Conservation (phyloP, 176 grass and related monocot species). For the Elymus sibiricus region DNA sequence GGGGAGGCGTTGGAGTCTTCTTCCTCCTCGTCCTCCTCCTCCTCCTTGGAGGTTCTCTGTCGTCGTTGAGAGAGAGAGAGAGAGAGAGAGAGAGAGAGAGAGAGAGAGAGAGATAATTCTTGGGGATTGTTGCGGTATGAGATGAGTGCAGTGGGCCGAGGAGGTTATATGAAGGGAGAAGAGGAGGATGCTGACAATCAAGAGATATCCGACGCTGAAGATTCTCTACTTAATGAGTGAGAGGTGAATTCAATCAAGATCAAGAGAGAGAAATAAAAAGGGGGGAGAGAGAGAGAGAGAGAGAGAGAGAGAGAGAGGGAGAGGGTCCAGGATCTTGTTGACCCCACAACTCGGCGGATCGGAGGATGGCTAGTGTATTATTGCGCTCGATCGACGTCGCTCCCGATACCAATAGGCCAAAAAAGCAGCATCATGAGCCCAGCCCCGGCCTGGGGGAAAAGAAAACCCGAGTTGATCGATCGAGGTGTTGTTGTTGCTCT, state of each 20-base stretch:
- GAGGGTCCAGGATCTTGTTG: conserved; percentile 32
- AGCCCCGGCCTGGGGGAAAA: neutral
- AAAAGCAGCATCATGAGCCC: conserved; percentile 34
- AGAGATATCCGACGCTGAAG: conserved; percentile 41
- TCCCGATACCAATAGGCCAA: neutral
- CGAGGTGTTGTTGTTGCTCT: neutral
- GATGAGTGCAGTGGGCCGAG: conserved; percentile 15
- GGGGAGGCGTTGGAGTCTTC: neutral
- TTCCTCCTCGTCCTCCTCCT: neutral
- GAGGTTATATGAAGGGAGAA: conserved; percentile 31
- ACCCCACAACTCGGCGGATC: conserved; percentile 29
- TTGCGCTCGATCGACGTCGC: conserved; percentile 14
- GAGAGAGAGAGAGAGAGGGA: neutral
- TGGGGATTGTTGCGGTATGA: neutral
- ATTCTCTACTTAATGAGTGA: conserved; percentile 34
- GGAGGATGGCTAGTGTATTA: conserved; percentile 17
- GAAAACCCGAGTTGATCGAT: conserved; percentile 1
- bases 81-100: too few species aligned
- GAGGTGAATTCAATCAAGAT: conserved; percentile 13
- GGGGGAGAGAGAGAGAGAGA: neutral
- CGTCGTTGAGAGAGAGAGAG: neutral
- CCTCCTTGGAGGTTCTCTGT: neutral
- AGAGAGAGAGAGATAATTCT: neutral
- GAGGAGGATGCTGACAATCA: conserved; percentile 37
- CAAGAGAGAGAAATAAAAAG: neutral